Percentiles rank a stretch among this genome's conserved stretches.
phyloP scores from a whole-genome alignment of 805 yeast genomes.

The Yamadazyma akitaensis region DNA sequence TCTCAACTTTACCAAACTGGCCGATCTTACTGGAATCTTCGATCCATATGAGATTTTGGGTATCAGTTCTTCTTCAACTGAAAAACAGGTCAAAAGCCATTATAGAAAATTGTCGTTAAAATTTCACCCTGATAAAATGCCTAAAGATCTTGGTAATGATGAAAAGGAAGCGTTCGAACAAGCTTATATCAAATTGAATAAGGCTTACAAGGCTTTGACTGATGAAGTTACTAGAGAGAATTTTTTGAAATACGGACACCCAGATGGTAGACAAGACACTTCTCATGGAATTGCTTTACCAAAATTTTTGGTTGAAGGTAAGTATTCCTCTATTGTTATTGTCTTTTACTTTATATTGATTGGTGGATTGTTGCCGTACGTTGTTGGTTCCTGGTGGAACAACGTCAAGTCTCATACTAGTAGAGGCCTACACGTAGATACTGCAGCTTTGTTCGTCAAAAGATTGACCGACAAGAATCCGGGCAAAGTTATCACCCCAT shows the following conservation, averaged over 20 bases:
- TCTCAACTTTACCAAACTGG: slow-evolving; percentile 39
- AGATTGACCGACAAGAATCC: slow-evolving; percentile 72
- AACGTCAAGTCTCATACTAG: slow-evolving; percentile 76
- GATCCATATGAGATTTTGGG: slow-evolving; percentile 92
- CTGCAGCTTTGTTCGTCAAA: slow-evolving; percentile 79
- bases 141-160: slow-evolving; percentile 55
- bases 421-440: slow-evolving; percentile 73
- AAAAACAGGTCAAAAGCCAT: slow-evolving; percentile 72
- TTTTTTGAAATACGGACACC: slow-evolving; percentile 87
- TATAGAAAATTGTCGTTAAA: slow-evolving; percentile 85
- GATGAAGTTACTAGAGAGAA: slow-evolving; percentile 84
- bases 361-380: slow-evolving; percentile 73
- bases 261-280: slow-evolving; percentile 93
- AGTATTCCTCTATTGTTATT: slow-evolving; percentile 63
- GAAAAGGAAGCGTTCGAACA: slow-evolving; percentile 64
- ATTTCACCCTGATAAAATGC: slow-evolving; percentile 91
- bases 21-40: slow-evolving; percentile 52
- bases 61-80: slow-evolving; percentile 62
- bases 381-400: slow-evolving; percentile 90
- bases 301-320: slow-evolving; percentile 80
- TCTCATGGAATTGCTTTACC: slow-evolving; percentile 96
- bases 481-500: slow-evolving; percentile 57
- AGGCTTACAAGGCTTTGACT: slow-evolving; percentile 93
- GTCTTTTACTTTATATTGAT: slow-evolving; percentile 64
- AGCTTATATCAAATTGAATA: slow-evolving; percentile 73